A percentile compares a stretch with the other conserved stretches of the same genome.
Evolutionary conservation across 1,139 yeast genomes (phyloP).

Genomic region (Diutina mesorugosa): DNA sequence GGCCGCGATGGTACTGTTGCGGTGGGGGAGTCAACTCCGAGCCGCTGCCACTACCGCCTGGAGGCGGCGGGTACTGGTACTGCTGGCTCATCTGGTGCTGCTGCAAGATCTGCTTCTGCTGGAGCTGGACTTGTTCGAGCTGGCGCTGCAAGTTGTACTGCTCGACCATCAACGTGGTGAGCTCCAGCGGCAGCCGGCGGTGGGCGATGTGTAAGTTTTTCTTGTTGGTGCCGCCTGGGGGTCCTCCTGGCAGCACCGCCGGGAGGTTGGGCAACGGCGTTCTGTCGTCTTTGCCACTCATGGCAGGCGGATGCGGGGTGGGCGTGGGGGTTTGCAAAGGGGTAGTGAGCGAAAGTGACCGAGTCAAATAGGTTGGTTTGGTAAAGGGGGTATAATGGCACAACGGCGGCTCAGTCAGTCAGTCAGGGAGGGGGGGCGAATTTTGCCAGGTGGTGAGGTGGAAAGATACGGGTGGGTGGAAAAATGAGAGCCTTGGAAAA

Average conservation of each 20-base stretch:
- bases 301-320: neutral
- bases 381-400: no score
- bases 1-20: neutral
- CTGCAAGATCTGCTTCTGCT: constrained; percentile 74
- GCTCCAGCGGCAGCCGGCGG: constrained; percentile 85
- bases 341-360: neutral
- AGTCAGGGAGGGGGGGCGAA: no score
- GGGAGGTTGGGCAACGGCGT: neutral
- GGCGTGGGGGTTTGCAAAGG: neutral
- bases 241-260: neutral
- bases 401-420: no score
- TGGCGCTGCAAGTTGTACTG: constrained; percentile 90
- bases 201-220: constrained; percentile 73
- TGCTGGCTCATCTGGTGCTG: constrained; percentile 32
- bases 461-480: no score
- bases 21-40: neutral
- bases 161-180: constrained; percentile 90
- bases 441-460: no score
- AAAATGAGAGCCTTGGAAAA: no score
- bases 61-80: constrained; percentile 11
- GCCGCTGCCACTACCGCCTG: neutral
- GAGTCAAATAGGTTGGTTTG: neutral
- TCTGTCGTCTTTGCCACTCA: neutral
- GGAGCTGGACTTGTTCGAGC: constrained; percentile 80
- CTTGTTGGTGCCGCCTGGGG: constrained; percentile 1